Evolutionary conservation across 306 rosid species (phyloP).

Genomic region (Begonia fuchsioides): DNA sequence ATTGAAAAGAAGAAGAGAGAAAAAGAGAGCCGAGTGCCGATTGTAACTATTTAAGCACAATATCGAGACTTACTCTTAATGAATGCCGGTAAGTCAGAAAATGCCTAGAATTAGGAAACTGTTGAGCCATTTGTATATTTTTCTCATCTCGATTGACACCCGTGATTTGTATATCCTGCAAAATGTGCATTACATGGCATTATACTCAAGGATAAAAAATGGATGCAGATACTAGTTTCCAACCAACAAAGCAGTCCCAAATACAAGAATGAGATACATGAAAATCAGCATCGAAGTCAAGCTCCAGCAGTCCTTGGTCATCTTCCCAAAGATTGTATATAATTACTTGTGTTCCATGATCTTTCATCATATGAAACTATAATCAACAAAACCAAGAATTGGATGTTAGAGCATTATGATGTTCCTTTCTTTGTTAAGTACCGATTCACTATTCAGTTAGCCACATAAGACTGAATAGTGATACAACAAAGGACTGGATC

Average conservation of each 20-base stretch:
- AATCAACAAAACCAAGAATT: constrained; percentile 9
- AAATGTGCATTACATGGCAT: constrained; percentile 4
- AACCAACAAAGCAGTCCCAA: neutral
- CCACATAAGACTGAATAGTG: too few relatives aligned
- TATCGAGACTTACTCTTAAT: constrained; percentile 38
- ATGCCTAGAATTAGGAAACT: constrained; percentile 77
- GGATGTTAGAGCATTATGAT: constrained; percentile 4
- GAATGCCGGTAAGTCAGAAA: constrained; percentile 91
- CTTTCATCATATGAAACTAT: constrained; percentile 56
- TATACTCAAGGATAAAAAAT: constrained; percentile 6
- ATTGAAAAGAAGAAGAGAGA: too few relatives aligned
- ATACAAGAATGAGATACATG: constrained; percentile 40
- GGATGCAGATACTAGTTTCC: neutral
- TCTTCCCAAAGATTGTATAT: constrained; percentile 99
- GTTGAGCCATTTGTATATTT: constrained; percentile 68
- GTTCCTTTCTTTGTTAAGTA: neutral
- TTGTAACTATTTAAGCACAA: too few relatives aligned
- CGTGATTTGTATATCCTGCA: constrained; percentile 87
- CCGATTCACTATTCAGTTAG: neutral
- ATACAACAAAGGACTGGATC: too few relatives aligned
- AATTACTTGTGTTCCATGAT: constrained; percentile 69
- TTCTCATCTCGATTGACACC: constrained; percentile 97
- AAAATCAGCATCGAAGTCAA: constrained; percentile 71
- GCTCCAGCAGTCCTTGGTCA: constrained; percentile 86
- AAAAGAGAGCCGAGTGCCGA: too few relatives aligned